Conservation (phyloP, 352 stramenopile species). For the Pythium periplocum region DNA sequence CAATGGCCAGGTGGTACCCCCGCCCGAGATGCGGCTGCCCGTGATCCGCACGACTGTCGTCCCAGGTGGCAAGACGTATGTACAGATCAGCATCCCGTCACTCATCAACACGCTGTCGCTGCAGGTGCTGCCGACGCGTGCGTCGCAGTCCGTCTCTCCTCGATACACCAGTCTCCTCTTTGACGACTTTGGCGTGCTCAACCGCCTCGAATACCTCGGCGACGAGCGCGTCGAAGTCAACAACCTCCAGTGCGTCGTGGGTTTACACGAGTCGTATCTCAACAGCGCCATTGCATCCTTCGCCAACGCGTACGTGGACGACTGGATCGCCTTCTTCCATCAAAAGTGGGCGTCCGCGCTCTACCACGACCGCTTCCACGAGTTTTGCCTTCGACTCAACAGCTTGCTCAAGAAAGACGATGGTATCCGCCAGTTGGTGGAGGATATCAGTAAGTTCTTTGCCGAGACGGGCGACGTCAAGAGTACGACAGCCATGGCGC, state of each 20-base stretch:
- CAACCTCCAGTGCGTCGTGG: conserved; percentile 74
- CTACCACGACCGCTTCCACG: conserved; percentile 75
- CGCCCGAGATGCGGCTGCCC: conserved; percentile 66
- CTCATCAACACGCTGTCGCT: conserved; percentile 66
- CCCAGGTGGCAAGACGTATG: conserved; percentile 49
- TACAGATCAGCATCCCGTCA: conserved; percentile 67
- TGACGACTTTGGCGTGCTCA: conserved; percentile 69
- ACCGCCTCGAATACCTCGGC: conserved; percentile 68
- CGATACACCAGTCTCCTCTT: conserved; percentile 73
- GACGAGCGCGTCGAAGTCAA: conserved; percentile 40
- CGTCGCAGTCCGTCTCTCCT: conserved; percentile 8
- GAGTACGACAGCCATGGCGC: conserved; percentile 44
- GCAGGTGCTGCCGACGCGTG: conserved; percentile 49
- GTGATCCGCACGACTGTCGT: conserved; percentile 41
- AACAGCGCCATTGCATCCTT: conserved; percentile 81
- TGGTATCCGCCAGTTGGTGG: conserved; percentile 53
- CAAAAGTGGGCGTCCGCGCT: conserved; percentile 69
- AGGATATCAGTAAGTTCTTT: conserved; percentile 55
- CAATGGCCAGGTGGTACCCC: conserved; percentile 27
- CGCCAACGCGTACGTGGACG: conserved; percentile 52
- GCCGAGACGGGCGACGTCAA: conserved; percentile 62
- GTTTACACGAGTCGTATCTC: conserved; percentile 81
- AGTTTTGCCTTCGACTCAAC: conserved; percentile 58
- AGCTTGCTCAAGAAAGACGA: conserved; percentile 65
- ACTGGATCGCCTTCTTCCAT: conserved; percentile 85